Evolutionary conservation across 768 basidiomycete genomes (phyloP).

Genomic region (Trametes cinnabarina): DNA sequence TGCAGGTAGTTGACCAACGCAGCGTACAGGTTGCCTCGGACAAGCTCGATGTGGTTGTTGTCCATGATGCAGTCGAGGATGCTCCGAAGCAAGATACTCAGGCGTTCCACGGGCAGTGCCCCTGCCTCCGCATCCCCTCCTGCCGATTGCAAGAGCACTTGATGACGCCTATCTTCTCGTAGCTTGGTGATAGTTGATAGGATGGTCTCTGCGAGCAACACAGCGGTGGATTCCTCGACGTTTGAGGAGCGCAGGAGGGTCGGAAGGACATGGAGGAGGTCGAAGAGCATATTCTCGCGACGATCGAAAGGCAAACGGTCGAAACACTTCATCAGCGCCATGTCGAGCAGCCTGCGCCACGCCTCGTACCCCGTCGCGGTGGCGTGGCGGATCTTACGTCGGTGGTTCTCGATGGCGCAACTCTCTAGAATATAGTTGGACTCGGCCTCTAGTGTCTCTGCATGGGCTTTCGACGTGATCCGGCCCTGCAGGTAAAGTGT

Average conservation of each 20-base stretch:
- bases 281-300: constrained; percentile 87
- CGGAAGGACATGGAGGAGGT: constrained; percentile 82
- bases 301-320: constrained; percentile 76
- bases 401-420: constrained; percentile 85
- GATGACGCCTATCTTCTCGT: constrained; percentile 77
- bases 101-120: constrained; percentile 74
- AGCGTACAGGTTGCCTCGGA: constrained; percentile 94
- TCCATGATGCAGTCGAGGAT: constrained; percentile 74
- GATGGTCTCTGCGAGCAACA: constrained; percentile 81
- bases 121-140: constrained; percentile 62
- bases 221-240: constrained; percentile 67
- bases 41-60: constrained; percentile 76
- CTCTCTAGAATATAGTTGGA: constrained; percentile 76
- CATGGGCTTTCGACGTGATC: constrained; percentile 59
- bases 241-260: constrained; percentile 61
- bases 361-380: constrained; percentile 70
- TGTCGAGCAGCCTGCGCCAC: constrained; percentile 84
- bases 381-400: constrained; percentile 74
- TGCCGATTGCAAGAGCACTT: constrained; percentile 63
- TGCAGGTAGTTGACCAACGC: constrained; percentile 87
- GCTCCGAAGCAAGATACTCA: constrained; percentile 70
- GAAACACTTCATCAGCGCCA: constrained; percentile 85
- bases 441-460: constrained; percentile 67
- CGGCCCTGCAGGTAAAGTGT: constrained; percentile 65
- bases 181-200: constrained; percentile 84